Evolutionary conservation across 2,329 filamentous ascomycete species (phyloP).

Genomic region (Trichoderma gracile): DNA sequence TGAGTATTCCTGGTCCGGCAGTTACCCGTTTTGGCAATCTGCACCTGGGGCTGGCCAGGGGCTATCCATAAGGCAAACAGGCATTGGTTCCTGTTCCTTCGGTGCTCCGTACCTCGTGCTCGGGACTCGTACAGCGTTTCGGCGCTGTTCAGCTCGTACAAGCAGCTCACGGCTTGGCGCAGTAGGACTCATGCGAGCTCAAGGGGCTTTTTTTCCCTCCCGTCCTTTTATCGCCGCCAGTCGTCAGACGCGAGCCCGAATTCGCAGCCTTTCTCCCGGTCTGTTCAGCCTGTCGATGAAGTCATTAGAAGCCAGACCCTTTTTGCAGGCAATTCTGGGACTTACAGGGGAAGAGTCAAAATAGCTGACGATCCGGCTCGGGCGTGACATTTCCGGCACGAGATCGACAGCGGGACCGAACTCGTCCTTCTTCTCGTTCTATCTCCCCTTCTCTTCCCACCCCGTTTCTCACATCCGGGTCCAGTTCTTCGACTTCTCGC

Average conservation of each 20-base stretch:
- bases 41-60: conserved; percentile 10
- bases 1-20: conserved; percentile 7
- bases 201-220: not conserved
- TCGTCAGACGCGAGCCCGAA: not conserved
- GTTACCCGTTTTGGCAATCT: conserved; percentile 15
- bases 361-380: conserved; percentile 16
- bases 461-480: not conserved
- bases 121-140: too few relatives aligned
- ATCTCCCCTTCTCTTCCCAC: not conserved
- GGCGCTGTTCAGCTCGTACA: not conserved
- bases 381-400: not conserved
- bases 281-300: not conserved
- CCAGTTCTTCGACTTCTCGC: not conserved
- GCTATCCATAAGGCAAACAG: conserved; percentile 14
- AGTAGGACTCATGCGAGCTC: conserved; percentile 8
- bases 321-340: conserved; percentile 5
- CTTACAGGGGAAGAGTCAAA: not conserved
- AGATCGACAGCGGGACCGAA: not conserved
- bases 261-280: conserved; percentile 2
- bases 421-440: not conserved
- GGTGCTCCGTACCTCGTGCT: not conserved
- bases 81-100: not conserved
- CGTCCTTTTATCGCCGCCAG: not conserved
- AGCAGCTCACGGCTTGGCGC: conserved; percentile 2
- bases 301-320: not conserved